A percentile compares a stretch with the other conserved stretches of the same genome.
Evolutionary conservation across 129 eudicot species (phyloP).

Genomic region (Flaveria sonorensis): DNA sequence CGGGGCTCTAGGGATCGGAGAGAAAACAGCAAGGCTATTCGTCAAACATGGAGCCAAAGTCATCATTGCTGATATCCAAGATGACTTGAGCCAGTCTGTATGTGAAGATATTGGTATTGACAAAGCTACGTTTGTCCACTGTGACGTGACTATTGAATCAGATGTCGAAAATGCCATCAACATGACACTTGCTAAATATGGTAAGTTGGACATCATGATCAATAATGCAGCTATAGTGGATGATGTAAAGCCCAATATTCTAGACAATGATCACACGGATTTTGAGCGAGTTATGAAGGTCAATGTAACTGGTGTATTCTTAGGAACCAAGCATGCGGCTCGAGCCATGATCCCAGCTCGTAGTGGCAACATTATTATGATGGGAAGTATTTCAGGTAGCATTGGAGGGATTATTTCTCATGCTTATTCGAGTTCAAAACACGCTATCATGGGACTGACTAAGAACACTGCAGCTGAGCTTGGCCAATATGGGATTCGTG

Average conservation of each 20-base stretch:
- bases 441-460: slow-evolving; percentile 35
- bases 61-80: slow-evolving; percentile 35
- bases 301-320: slow-evolving; percentile 18
- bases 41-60: slow-evolving; percentile 21
- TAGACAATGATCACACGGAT: not conserved
- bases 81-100: slow-evolving; percentile 21
- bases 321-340: slow-evolving; percentile 32
- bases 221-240: slow-evolving; percentile 31
- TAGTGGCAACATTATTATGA: slow-evolving; percentile 25
- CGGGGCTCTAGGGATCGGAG: slow-evolving; percentile 42
- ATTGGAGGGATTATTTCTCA: slow-evolving; percentile 25
- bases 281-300: slow-evolving; percentile 25
- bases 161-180: slow-evolving; percentile 25
- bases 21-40: slow-evolving; percentile 30
- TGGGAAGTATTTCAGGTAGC: slow-evolving; percentile 24
- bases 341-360: slow-evolving; percentile 26
- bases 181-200: slow-evolving; percentile 10
- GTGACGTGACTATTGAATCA: slow-evolving; percentile 22
- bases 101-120: slow-evolving; percentile 33
- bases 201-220: slow-evolving; percentile 39
- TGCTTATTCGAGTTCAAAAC: slow-evolving; percentile 39
- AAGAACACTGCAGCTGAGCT: slow-evolving; percentile 35
- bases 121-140: not conserved
- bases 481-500: slow-evolving; percentile 42
- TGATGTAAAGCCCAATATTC: slow-evolving; percentile 18